phyloP scores from a whole-genome alignment of 192 early-diverging fungal species.

The Coemansia sp. region DNA sequence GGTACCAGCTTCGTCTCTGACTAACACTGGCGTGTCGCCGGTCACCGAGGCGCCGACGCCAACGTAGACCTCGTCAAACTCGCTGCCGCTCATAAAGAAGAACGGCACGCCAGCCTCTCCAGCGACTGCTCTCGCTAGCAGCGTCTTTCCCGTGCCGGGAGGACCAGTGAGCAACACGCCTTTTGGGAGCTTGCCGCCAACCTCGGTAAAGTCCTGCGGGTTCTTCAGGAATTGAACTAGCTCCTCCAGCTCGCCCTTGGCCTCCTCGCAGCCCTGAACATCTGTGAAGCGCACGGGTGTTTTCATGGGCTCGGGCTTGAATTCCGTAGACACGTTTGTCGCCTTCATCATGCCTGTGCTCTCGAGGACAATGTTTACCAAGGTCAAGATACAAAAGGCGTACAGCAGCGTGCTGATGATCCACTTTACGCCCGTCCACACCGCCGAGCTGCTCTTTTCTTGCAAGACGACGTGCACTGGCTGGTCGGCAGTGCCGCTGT shows the following conservation, averaged over 20 bases:
- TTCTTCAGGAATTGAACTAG: constrained; percentile 94
- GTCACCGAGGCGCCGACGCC: constrained; percentile 82
- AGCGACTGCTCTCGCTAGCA: constrained; percentile 93
- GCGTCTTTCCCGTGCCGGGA: constrained; percentile 97
- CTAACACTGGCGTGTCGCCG: constrained; percentile 49
- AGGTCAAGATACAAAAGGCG: constrained; percentile 69
- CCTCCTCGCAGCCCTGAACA: constrained; percentile 97
- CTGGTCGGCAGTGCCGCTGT: constrained; percentile 20
- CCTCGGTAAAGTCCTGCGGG: constrained; percentile 83
- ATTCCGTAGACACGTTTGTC: constrained; percentile 22
- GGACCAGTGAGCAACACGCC: constrained; percentile 86
- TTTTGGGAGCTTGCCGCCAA: constrained; percentile 95
- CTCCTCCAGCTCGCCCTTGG: constrained; percentile 96
- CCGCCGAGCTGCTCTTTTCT: constrained; percentile 23
- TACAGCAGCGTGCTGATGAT: constrained; percentile 36
- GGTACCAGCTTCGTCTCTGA: constrained; percentile 23
- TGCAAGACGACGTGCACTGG: constrained; percentile 46
- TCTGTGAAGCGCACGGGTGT: constrained; percentile 78
- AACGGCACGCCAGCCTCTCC: constrained; percentile 98
- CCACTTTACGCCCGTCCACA: constrained; percentile 43
- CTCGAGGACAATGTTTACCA: constrained; percentile 67
- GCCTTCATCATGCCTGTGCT: constrained; percentile 69
- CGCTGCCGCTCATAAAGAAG: constrained; percentile 97
- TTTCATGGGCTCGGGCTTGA: constrained; percentile 37
- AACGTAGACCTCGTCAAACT: constrained; percentile 99